Percentiles rank a stretch among this genome's conserved stretches.
phyloP scores from a whole-genome alignment of 192 early-diverging fungal species.

The Coemansia guatemalensis region DNA sequence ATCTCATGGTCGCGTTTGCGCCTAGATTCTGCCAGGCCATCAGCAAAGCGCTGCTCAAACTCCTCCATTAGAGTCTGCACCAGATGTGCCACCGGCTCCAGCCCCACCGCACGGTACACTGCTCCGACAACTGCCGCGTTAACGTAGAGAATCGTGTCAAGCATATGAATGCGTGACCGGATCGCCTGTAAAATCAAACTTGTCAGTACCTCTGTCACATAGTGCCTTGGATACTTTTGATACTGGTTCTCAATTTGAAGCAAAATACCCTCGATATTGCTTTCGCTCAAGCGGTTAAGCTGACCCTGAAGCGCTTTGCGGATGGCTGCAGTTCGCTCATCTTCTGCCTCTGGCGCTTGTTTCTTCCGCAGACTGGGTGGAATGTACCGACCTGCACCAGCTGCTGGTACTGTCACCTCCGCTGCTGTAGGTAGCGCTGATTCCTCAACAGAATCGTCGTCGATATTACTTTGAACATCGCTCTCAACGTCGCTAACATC shows the following conservation, averaged over 20 bases:
- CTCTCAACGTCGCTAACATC: constrained; percentile 3
- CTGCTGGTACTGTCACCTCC: background rate
- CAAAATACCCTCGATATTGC: constrained; percentile 89
- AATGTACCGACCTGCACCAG: constrained; percentile 67
- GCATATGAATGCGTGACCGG: constrained; percentile 77
- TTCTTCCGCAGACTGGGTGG: constrained; percentile 82
- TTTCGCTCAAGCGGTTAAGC: constrained; percentile 84
- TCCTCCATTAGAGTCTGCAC: constrained; percentile 73
- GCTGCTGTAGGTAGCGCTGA: background rate
- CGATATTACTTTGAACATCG: constrained; percentile 9
- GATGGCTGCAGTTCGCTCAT: constrained; percentile 64
- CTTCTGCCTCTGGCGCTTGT: constrained; percentile 62
- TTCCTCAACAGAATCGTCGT: background rate
- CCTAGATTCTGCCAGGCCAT: constrained; percentile 31
- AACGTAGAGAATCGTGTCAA: constrained; percentile 87
- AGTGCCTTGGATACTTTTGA: constrained; percentile 57
- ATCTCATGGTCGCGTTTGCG: constrained; percentile 18
- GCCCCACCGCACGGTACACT: constrained; percentile 77
- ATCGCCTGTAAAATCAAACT: constrained; percentile 75
- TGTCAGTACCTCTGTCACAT: constrained; percentile 85
- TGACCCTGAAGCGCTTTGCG: constrained; percentile 83
- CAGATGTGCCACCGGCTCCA: constrained; percentile 83
- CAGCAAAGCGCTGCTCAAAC: constrained; percentile 61
- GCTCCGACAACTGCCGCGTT: constrained; percentile 86
- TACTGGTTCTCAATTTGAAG: constrained; percentile 77